A percentile compares a stretch with the other conserved stretches of the same genome.
Conservation (phyloP, 441 rosid genomes). For the Populus trichocarpa region DNA sequence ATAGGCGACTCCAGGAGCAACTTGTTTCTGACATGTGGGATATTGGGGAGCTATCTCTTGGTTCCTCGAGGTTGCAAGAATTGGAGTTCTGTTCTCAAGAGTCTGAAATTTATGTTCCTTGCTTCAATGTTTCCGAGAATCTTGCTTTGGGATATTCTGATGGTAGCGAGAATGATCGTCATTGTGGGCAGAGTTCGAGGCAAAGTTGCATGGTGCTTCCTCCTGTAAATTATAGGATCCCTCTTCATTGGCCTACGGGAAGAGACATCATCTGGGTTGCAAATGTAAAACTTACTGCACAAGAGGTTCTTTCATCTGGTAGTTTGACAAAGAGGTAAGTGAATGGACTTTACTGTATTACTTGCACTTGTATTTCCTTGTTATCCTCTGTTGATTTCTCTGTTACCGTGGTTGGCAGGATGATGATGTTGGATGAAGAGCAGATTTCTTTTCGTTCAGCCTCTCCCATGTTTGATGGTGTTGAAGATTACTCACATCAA, state of each 20-base stretch:
- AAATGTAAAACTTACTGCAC: conserved; percentile 91
- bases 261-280: conserved; percentile 89
- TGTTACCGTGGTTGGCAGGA: conserved; percentile 43
- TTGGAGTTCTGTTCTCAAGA: conserved; percentile 69
- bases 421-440: conserved; percentile 98
- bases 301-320: conserved; percentile 94
- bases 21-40: conserved; percentile 87
- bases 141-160: conserved; percentile 50
- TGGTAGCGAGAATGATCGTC: conserved; percentile 60
- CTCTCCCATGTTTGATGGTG: conserved; percentile 79
- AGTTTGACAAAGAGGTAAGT: conserved; percentile 88
- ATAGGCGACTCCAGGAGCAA: conserved; percentile 89
- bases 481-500: conserved; percentile 98
- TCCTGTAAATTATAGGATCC: conserved; percentile 71
- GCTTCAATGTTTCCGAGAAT: conserved; percentile 73
- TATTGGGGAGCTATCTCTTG: conserved; percentile 85
- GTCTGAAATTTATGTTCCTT: conserved; percentile 73
- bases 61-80: conserved; percentile 74
- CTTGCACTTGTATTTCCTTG: background rate
- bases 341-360: background rate
- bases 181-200: conserved; percentile 52
- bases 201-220: conserved; percentile 70
- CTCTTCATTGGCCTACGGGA: conserved; percentile 99
- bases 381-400: conserved; percentile 2
- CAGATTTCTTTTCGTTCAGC: conserved; percentile 96